phyloP scores from a whole-genome alignment of 1,284 basidiomycete genomes.

The Boletus semigastroideus region DNA sequence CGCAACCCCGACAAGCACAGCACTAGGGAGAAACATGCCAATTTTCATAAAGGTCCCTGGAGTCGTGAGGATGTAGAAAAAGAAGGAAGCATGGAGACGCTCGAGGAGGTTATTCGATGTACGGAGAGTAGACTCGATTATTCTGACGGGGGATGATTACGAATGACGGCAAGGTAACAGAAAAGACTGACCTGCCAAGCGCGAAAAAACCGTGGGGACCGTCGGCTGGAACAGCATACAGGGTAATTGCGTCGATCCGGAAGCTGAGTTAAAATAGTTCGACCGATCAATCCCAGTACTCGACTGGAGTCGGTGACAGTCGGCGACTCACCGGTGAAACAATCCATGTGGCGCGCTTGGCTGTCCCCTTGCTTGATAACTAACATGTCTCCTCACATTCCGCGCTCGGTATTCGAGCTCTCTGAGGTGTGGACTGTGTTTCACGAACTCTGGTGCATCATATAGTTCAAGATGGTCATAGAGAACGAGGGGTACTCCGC shows the following conservation, averaged over 20 bases:
- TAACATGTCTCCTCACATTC: conserved; percentile 65
- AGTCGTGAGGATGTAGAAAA: conserved; percentile 85
- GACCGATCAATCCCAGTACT: conserved; percentile 3
- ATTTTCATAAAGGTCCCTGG: conserved; percentile 85
- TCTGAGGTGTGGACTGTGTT: conserved; percentile 43
- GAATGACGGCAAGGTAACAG: not conserved
- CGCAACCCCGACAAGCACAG: conserved; percentile 75
- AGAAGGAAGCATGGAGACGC: conserved; percentile 92
- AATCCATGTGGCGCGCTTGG: conserved; percentile 79
- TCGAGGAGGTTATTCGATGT: conserved; percentile 93
- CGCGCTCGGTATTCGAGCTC: conserved; percentile 57
- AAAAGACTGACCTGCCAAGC: conserved; percentile 68
- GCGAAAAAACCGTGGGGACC: conserved; percentile 97
- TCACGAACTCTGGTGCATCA: conserved; percentile 45
- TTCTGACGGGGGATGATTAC: conserved; percentile 40
- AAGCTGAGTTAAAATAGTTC: conserved; percentile 54
- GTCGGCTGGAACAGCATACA: conserved; percentile 84
- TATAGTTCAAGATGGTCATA: conserved; percentile 71
- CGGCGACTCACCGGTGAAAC: conserved; percentile 64
- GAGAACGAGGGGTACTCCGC: conserved; percentile 70
- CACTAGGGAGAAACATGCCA: conserved; percentile 85
- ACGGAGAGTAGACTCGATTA: conserved; percentile 82
- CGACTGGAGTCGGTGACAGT: conserved; percentile 14
- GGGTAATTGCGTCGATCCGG: conserved; percentile 91
- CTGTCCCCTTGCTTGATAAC: conserved; percentile 67